A percentile compares a stretch with the other conserved stretches of the same genome.
Evolutionary conservation across 1,284 basidiomycete genomes (phyloP).

Genomic region (Ustilago bromivora): DNA sequence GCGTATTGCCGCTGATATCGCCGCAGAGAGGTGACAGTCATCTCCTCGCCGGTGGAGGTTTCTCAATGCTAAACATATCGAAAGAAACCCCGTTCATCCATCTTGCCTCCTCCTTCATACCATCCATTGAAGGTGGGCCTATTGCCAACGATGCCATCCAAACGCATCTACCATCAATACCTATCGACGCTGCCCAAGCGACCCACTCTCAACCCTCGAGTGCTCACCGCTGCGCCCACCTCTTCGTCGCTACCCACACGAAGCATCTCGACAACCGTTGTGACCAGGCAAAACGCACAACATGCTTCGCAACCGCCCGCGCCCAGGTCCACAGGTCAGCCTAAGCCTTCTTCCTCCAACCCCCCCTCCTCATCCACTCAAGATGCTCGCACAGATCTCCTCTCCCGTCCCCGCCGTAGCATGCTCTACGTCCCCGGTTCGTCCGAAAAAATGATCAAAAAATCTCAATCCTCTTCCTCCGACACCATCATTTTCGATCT

Average conservation of each 20-base stretch:
- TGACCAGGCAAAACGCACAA: background rate
- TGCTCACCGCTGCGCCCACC: background rate
- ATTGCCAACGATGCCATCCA: conserved; percentile 14
- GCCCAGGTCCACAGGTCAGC: background rate
- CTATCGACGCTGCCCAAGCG: conserved; percentile 9
- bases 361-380: background rate
- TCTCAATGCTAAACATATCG: background rate
- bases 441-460: conserved; percentile 66
- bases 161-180: conserved; percentile 12
- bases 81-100: background rate
- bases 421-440: conserved; percentile 67
- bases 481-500: conserved; percentile 67
- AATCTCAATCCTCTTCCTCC: conserved; percentile 43
- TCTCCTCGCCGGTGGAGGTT: background rate
- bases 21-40: background rate
- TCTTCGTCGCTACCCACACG: background rate
- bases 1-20: background rate
- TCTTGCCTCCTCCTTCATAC: background rate
- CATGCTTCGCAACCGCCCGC: conserved; percentile 1
- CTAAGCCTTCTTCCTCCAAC: background rate
- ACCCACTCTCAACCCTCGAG: background rate
- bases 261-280: background rate
- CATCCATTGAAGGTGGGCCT: background rate
- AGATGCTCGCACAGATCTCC: conserved; percentile 5
- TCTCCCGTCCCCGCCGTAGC: conserved; percentile 37